These are phyloP conservation scores for Irpex rosettiformis DNA, from an alignment of 1,284 basidiomycete species.

Conservation along the genomic window DNA sequence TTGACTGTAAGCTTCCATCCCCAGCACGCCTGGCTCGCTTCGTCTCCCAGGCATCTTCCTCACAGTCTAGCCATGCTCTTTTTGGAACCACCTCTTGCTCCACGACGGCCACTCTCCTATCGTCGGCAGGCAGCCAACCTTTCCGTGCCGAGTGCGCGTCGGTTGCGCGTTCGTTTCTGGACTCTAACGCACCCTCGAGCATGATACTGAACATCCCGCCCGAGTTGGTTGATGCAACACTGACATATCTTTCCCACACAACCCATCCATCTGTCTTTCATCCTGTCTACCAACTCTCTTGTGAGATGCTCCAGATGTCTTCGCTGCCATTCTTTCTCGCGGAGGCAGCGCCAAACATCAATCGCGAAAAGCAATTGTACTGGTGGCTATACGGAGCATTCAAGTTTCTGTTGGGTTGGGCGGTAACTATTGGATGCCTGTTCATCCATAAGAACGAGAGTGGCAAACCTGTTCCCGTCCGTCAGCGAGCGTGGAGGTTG, in stretches of 20 bases:
- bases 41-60: conserved; percentile 6
- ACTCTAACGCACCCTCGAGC: conserved; percentile 18
- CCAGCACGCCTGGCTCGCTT: conserved; percentile 22
- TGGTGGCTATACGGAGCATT: conserved; percentile 28
- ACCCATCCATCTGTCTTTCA: conserved; percentile 39
- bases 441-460: conserved; percentile 9
- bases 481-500: conserved; percentile 29
- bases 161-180: conserved; percentile 36
- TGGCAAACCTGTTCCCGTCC: not conserved
- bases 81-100: not conserved
- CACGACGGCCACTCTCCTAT: not conserved
- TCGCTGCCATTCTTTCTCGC: conserved; percentile 32
- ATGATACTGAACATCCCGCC: conserved; percentile 32
- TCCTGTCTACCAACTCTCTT: conserved; percentile 33
- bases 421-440: conserved; percentile 20
- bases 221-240: conserved; percentile 28
- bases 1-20: conserved; percentile 23
- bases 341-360: conserved; percentile 31
- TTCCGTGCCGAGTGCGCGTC: conserved; percentile 32
- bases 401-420: conserved; percentile 21
- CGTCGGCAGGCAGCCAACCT: conserved; percentile 20
- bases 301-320: conserved; percentile 27
- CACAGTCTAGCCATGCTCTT: not conserved
- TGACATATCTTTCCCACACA: conserved; percentile 29
- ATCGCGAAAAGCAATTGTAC: conserved; percentile 35